Evolutionary conservation across 192 early-diverging fungal species (phyloP), one percentile per base, ranked within the genome.

Genomic region (Coemansia sp.): DNA sequence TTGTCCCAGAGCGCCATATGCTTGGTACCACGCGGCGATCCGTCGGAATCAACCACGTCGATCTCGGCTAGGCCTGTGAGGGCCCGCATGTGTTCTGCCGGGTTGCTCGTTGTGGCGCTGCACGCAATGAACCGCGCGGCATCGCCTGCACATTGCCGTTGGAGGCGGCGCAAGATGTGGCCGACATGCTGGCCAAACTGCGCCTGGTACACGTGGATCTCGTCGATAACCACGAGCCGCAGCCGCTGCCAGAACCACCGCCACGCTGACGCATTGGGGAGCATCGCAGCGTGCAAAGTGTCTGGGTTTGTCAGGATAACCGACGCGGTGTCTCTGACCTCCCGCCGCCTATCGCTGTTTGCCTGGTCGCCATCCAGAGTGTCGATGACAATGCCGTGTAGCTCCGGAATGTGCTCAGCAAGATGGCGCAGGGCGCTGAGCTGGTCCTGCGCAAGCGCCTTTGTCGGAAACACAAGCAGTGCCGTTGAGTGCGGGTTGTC

Each of bases 271-370:
- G 23, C 2, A 22, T 6, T 52, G 69, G 89, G 91, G 19, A 91
- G 65, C 59, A 93, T 86, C 15, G 86, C 75, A 32, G 81, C 53
- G 63, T 95, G 92, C 5, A 95, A 62, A 66, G 90, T 93, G 61
- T 95, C 93, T 8, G 90, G 90, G 72, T 95, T 95, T 15, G 91
- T 95, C 35, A 95, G 82, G 9, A 95, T 75, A 0, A 95, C 74
- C 17, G 76, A 79, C 0, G 86, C 76, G 9, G 62, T 72, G 9
- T 78, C 68, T 9, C 88, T 72, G 19, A 93, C 89, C 1, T 19
- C 49, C 5, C 45, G 34, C 13, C 48, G 32, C n/a, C 61, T 42
- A 11, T 70, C 59, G 34, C 42, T 10, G 19, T 19, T 46, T 14
- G 2, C 38, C 34, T 65, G 63, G 23, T 75, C 67, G 8, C 72